Evolutionary conservation across 306 rosid genomes (phyloP).

Genomic region (Castanopsis chinensis): DNA sequence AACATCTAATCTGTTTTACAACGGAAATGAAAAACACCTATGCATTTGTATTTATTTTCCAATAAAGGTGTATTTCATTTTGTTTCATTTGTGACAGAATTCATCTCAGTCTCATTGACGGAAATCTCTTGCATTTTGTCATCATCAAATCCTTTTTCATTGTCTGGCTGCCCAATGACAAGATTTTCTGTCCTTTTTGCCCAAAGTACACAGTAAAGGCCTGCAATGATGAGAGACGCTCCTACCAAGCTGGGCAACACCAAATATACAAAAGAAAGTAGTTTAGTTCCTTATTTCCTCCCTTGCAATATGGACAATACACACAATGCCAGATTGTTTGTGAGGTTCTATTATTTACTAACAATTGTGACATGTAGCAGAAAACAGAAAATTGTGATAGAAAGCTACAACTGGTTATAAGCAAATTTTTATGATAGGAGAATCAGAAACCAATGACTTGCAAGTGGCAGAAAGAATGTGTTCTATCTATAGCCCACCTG

Average conservation of each 20-base stretch:
- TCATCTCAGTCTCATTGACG: background rate
- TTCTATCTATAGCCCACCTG: constrained; percentile 20
- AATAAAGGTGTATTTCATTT: background rate
- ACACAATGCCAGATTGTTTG: too few species aligned
- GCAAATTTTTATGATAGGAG: background rate
- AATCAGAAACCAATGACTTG: background rate
- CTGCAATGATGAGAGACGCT: constrained; percentile 23
- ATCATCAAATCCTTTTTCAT: background rate
- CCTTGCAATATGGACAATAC: too few species aligned
- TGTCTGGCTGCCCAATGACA: background rate
- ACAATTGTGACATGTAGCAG: background rate
- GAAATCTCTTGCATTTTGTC: constrained; percentile 9
- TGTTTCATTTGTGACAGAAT: constrained; percentile 3
- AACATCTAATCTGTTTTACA: too few species aligned
- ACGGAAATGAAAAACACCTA: background rate
- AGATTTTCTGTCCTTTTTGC: constrained; percentile 20
- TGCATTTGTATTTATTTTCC: background rate
- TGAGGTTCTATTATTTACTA: too few species aligned
- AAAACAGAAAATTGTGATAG: background rate
- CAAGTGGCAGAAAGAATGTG: background rate
- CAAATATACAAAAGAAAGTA: background rate
- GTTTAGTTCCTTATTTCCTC: too few species aligned
- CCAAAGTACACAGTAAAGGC: constrained; percentile 38
- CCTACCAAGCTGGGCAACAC: constrained; percentile 26
- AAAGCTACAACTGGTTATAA: background rate